A percentile compares a stretch with the other conserved stretches of the same genome.
Evolutionary conservation across 1,284 basidiomycete genomes (phyloP).

Genomic region (Chalciporus sp.): DNA sequence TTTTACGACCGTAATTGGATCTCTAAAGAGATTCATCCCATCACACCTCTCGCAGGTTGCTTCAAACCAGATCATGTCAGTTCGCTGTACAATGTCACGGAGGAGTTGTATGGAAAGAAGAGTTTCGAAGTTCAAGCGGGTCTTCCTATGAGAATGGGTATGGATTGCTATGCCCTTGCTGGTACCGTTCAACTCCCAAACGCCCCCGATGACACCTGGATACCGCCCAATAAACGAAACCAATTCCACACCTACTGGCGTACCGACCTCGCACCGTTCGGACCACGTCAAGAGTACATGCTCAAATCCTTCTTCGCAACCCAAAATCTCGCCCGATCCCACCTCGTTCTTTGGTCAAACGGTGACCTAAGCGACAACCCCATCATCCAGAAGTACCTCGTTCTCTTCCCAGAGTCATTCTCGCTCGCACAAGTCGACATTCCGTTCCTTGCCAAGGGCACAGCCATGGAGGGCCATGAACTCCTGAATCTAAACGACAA

Average conservation of each 20-base stretch:
- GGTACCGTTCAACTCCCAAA: slow-evolving; percentile 58
- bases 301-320: slow-evolving; percentile 90
- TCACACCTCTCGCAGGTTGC: slow-evolving; percentile 70
- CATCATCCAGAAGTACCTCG: slow-evolving; percentile 63
- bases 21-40: slow-evolving; percentile 61
- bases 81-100: slow-evolving; percentile 68
- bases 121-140: slow-evolving; percentile 77
- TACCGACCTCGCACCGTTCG: slow-evolving; percentile 77
- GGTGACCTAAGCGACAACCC: slow-evolving; percentile 65
- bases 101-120: slow-evolving; percentile 60
- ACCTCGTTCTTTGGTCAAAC: slow-evolving; percentile 87
- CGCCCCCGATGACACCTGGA: slow-evolving; percentile 13
- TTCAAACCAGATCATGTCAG: slow-evolving; percentile 65
- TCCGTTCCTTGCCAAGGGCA: slow-evolving; percentile 66
- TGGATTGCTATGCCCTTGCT: slow-evolving; percentile 89
- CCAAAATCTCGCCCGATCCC: slow-evolving; percentile 66
- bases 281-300: slow-evolving; percentile 82
- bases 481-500: slow-evolving; percentile 65
- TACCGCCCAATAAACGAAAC: slow-evolving; percentile 48
- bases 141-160: slow-evolving; percentile 69
- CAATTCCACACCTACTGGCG: slow-evolving; percentile 92
- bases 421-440: slow-evolving; percentile 71
- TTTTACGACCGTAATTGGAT: slow-evolving; percentile 81
- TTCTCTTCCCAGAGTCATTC: slow-evolving; percentile 70
- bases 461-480: slow-evolving; percentile 67